Evolutionary conservation across 2,329 filamentous ascomycete genomes (phyloP).

Genomic region (Stromatinia cepivora): DNA sequence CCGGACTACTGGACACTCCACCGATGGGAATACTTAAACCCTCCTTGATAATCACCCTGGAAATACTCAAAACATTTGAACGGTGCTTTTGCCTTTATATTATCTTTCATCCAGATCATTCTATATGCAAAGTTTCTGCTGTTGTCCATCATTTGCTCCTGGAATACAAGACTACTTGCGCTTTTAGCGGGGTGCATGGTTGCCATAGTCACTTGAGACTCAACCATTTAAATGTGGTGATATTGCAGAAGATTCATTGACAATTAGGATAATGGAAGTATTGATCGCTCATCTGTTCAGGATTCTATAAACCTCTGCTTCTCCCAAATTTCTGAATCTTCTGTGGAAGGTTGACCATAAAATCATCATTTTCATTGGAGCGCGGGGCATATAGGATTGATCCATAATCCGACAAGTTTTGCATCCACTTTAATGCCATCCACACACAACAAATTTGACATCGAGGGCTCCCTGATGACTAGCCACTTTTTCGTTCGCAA

Average conservation of each 20-base stretch:
- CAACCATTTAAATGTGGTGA: not conserved
- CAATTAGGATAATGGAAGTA: not conserved
- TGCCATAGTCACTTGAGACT: not conserved
- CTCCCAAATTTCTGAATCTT: not conserved
- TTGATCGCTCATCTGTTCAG: not conserved
- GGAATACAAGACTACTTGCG: not conserved
- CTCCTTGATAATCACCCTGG: no score
- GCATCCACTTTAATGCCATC: not conserved
- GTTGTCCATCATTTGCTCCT: not conserved
- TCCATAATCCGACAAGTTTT: slow-evolving; percentile 1
- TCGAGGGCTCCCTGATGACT: slow-evolving; percentile 1
- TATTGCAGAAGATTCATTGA: not conserved
- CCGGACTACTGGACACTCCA: no score
- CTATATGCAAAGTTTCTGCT: no score
- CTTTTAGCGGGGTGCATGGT: not conserved
- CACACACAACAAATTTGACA: not conserved
- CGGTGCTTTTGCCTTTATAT: no score
- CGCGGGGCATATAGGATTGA: not conserved
- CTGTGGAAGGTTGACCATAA: not conserved
- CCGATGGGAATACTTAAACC: no score
- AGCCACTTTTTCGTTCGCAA: not conserved
- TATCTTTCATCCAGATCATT: no score
- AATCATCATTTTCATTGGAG: not conserved
- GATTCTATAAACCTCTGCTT: not conserved
- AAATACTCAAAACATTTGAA: no score